Base-by-base conservation (phyloP, 1,284 basidiomycete species). In the Pyrrhoderma noxium region DNA sequence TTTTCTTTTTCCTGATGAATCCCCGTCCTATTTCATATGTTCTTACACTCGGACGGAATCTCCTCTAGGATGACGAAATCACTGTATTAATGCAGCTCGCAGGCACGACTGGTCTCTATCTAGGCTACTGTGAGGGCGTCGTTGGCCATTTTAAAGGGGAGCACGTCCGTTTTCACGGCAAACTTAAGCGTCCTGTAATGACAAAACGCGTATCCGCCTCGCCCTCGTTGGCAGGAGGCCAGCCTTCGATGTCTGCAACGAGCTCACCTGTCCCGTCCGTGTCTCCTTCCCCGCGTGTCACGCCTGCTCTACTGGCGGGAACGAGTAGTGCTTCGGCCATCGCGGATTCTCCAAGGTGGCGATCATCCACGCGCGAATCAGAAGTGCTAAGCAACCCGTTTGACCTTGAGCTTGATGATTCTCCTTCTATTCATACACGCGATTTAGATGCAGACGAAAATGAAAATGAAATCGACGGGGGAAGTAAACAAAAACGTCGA, bases 91-190 rank as follows among this genome's bases (percentile, higher is more conserved):
- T 87, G 74, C 86, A 89, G 54, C 61, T 90, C 0, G 70, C 74
- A 0, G 74, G 77, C 3, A 31, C 5, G 7, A 11, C 5, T 11
- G 27, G 27, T 31, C 27, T 31, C 27, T 31, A 8, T 57, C 38
- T 88, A 76, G 89, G 89, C 0, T 86, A 85, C 60, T 96, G 93
- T 64, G 93, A 96, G 69, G 92, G 89, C 47, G 89, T 95, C 43
- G 85, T 95, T 2, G 93, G 93, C 13, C 78, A 82, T 39, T 93
- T 95, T 64, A 71, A 76, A 31, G 80, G 77, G 2, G 62, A 68
- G 11, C 72, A 85, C 57, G 89, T 95, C 9, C 73, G 70, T 16
- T 89, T 93, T 60, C 80, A 81, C 58, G 75, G 77, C 2, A 85
- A 82, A 57, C 76, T 93, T 58, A 93, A 93, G 70, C 83, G 81